Evolutionary conservation across 2,329 filamentous ascomycete genomes (phyloP).

Genomic region (Penicillium sclerotiorum): DNA sequence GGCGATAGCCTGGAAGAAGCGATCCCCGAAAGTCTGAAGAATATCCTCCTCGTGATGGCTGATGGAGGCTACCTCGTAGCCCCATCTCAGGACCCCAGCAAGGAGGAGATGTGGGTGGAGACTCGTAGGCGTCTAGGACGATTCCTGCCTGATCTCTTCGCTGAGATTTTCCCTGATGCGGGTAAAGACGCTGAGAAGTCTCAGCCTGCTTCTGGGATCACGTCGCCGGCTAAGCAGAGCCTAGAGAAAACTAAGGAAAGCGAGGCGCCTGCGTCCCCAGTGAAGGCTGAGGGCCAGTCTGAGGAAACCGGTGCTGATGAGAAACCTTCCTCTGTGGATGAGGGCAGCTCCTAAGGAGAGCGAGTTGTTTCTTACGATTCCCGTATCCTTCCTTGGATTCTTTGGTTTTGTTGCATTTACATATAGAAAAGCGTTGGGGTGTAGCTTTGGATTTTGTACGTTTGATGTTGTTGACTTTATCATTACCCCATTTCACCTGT

Average conservation of each 20-base stretch:
- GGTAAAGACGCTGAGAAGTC: constrained; percentile 24
- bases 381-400: constrained; percentile 3
- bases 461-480: constrained; percentile 5
- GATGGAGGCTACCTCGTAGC: constrained; percentile 82
- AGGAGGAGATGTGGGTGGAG: constrained; percentile 62
- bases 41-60: constrained; percentile 92
- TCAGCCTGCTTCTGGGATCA: constrained; percentile 14
- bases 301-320: constrained; percentile 4
- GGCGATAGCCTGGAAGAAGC: constrained; percentile 91
- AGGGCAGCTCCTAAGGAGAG: constrained; percentile 3
- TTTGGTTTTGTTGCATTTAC: constrained; percentile 16
- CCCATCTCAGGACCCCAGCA: constrained; percentile 56
- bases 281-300: constrained; percentile 1
- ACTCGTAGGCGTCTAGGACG: constrained; percentile 62
- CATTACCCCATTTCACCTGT: constrained; percentile 13
- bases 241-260: constrained; percentile 18
- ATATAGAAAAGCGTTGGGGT: constrained; percentile 19
- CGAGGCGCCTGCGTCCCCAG: constrained; percentile 9
- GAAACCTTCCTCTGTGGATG: constrained; percentile 7
- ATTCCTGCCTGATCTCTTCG: constrained; percentile 62
- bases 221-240: constrained; percentile 22
- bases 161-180: constrained; percentile 58
- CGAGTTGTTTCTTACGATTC: neutral
- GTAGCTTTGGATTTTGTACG: constrained; percentile 5
- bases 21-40: constrained; percentile 92